Conservation (phyloP, 2,329 filamentous ascomycete species). For the Cercospora citrullina region DNA sequence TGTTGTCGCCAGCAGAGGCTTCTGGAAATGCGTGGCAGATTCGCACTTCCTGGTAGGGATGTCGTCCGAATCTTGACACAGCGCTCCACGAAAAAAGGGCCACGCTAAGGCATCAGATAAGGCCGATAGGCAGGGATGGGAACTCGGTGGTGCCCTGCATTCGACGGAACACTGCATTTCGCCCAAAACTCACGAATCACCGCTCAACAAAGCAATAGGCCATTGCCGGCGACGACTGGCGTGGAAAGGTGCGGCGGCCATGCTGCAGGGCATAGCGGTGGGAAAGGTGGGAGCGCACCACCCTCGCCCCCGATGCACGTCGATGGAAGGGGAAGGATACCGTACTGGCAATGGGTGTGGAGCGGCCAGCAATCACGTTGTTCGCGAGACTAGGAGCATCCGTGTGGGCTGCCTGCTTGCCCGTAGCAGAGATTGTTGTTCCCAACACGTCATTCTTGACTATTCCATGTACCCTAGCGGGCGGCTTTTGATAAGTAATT, state of each 20-base stretch:
- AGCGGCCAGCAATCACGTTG: not conserved
- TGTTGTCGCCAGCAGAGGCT: not conserved
- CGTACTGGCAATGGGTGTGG: not conserved
- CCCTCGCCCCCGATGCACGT: not conserved
- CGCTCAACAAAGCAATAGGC: not conserved
- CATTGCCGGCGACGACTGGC: not conserved
- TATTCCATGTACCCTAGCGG: not conserved
- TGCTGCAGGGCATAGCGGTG: not conserved
- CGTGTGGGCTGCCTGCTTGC: not conserved
- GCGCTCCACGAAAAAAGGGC: not conserved
- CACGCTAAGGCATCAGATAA: not conserved
- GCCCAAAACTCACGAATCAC: not conserved
- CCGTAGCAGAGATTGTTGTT: slow-evolving; percentile 2
- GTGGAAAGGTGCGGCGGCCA: not conserved
- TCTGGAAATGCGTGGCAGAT: slow-evolving; percentile 6
- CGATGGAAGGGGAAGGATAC: not conserved
- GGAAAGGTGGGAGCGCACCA: not conserved
- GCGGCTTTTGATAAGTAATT: slow-evolving; percentile 11
- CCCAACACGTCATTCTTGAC: slow-evolving; percentile 1
- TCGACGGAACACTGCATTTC: slow-evolving; percentile 7
- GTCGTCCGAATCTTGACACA: slow-evolving; percentile 3
- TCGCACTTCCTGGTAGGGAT: slow-evolving; percentile 4
- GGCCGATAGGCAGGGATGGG: slow-evolving; percentile 3
- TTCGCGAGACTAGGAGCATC: not conserved
- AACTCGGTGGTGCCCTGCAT: not conserved